phyloP scores from a whole-genome alignment of 2,329 filamentous ascomycete species.

The Diaporthe aspalathi region DNA sequence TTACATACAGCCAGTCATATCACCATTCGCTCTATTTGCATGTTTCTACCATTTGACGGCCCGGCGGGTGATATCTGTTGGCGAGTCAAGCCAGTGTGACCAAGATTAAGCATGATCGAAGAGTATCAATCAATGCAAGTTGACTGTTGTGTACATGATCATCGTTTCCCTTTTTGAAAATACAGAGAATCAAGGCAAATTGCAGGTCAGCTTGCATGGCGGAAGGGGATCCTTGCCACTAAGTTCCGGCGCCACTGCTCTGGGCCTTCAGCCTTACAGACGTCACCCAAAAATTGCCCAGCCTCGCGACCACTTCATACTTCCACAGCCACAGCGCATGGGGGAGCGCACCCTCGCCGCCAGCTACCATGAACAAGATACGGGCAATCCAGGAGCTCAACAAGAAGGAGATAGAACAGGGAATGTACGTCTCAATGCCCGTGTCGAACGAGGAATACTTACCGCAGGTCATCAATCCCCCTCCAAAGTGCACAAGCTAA shows the following conservation, averaged over 20 bases:
- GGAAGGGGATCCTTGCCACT: constrained; percentile 18
- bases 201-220: background rate
- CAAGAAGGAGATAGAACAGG: constrained; percentile 91
- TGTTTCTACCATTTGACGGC: background rate
- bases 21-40: background rate
- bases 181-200: background rate
- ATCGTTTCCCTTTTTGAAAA: background rate
- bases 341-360: constrained; percentile 11
- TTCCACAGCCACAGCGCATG: background rate
- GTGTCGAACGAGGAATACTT: background rate
- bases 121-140: background rate
- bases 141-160: background rate
- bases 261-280: constrained; percentile 33
- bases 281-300: constrained; percentile 29
- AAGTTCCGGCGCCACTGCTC: constrained; percentile 15
- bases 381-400: constrained; percentile 93
- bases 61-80: background rate
- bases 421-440: constrained; percentile 72
- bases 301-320: constrained; percentile 14
- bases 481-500: background rate
- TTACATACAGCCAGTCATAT: background rate
- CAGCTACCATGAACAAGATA: constrained; percentile 85
- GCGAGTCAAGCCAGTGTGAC: background rate
- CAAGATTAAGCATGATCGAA: background rate
- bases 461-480: background rate